These are phyloP conservation scores for Amylocystis lapponica DNA, from an alignment of 768 basidiomycete species.

Conservation along the genomic window DNA sequence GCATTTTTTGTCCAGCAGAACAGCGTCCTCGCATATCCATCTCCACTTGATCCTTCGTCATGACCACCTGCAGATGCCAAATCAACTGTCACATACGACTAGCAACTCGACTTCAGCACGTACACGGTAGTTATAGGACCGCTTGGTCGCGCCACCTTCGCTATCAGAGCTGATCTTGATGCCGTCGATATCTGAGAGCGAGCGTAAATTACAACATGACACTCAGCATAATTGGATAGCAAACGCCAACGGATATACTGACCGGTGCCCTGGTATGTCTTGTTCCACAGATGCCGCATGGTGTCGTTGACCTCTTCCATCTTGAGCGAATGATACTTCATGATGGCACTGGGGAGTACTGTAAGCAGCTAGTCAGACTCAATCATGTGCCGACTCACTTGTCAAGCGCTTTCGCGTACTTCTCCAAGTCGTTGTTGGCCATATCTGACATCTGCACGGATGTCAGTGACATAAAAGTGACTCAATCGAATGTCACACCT, in stretches of 20 bases:
- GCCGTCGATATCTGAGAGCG: constrained; percentile 82
- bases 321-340: constrained; percentile 96
- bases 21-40: constrained; percentile 99
- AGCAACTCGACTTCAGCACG: constrained; percentile 18
- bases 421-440: constrained; percentile 95
- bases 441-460: constrained; percentile 83
- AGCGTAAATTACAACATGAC: neutral
- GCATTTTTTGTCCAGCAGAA: constrained; percentile 97
- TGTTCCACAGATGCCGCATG: constrained; percentile 96
- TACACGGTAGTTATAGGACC: constrained; percentile 96
- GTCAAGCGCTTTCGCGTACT: constrained; percentile 95
- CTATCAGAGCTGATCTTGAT: constrained; percentile 93
- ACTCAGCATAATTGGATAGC: no score
- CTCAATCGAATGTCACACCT: constrained; percentile 42
- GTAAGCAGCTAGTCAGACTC: neutral
- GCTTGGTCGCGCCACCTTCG: constrained; percentile 84
- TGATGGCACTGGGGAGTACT: constrained; percentile 70
- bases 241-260: constrained; percentile 13
- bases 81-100: constrained; percentile 7
- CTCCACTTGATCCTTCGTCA: constrained; percentile 98
- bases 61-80: constrained; percentile 67
- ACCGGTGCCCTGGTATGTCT: constrained; percentile 99
- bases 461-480: neutral
- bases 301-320: constrained; percentile 99
- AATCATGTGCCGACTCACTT: constrained; percentile 57